phyloP scores from a whole-genome alignment of 2,329 filamentous ascomycete genomes.

The Ophiocordyceps camponoti-leonardi region DNA sequence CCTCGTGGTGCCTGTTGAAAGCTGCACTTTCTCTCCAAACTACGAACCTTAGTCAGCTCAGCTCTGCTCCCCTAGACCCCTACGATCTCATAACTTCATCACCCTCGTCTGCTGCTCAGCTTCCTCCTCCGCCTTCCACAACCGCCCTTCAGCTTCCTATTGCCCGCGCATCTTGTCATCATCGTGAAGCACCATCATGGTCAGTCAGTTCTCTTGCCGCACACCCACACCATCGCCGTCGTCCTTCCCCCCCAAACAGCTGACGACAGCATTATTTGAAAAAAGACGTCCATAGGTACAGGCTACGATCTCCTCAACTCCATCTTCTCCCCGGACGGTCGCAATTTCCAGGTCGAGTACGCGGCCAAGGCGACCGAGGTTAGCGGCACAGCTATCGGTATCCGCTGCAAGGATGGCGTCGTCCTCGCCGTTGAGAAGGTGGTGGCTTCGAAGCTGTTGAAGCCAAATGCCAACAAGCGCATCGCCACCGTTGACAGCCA shows the following conservation, averaged over 20 bases:
- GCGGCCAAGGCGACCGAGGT: conserved; percentile 98
- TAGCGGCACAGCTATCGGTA: conserved; percentile 87
- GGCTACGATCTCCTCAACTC: conserved; percentile 99
- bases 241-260: no score
- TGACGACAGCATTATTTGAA: no score
- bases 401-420: conserved; percentile 92
- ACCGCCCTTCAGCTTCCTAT: neutral
- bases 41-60: no score
- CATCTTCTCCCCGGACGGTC: conserved; percentile 96
- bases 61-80: no score
- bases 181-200: no score
- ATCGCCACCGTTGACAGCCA: conserved; percentile 92
- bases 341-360: conserved; percentile 99
- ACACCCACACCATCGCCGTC: neutral
- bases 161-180: no score
- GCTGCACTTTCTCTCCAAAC: no score
- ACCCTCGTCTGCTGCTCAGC: no score
- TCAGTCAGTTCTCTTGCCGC: no score
- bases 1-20: no score
- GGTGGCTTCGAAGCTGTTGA: conserved; percentile 85
- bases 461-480: conserved; percentile 88
- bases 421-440: conserved; percentile 96
- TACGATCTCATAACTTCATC: no score
- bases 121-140: no score
- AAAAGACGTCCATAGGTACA: conserved; percentile 97